Conservation (phyloP, 371 early-diverging fungal species). For the Rhizomucor miehei region DNA sequence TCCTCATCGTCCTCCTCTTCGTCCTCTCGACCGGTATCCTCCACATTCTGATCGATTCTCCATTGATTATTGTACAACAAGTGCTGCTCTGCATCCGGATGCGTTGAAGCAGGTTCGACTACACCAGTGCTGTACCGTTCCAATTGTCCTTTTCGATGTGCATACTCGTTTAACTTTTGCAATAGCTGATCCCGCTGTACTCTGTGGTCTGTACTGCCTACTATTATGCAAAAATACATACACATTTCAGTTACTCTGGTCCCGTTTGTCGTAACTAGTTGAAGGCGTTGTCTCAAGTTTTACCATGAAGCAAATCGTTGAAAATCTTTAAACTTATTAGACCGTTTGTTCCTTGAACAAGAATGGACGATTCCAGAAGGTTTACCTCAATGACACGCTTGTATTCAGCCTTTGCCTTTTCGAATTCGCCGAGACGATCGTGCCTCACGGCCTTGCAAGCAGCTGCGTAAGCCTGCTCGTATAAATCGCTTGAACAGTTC, state of each 20-base stretch:
- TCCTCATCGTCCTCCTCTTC: slow-evolving; percentile 15
- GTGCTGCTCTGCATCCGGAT: slow-evolving; percentile 26
- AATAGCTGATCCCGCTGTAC: slow-evolving; percentile 24
- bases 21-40: neutral
- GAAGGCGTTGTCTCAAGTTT: too few relatives aligned
- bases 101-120: slow-evolving; percentile 1
- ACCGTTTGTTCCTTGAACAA: too few relatives aligned
- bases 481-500: slow-evolving; percentile 15
- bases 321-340: neutral
- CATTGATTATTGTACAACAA: slow-evolving; percentile 12
- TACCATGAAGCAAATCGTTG: neutral
- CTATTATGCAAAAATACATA: neutral
- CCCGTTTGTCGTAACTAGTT: too few relatives aligned
- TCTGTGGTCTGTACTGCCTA: slow-evolving; percentile 2
- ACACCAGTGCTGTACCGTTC: slow-evolving; percentile 18
- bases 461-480: slow-evolving; percentile 42
- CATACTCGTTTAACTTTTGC: slow-evolving; percentile 38
- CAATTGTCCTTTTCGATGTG: slow-evolving; percentile 36
- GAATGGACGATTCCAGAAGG: too few relatives aligned
- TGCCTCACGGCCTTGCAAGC: slow-evolving; percentile 52
- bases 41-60: neutral
- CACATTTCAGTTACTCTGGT: neutral
- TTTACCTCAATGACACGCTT: slow-evolving; percentile 48
- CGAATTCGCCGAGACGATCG: slow-evolving; percentile 43
- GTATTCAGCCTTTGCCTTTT: slow-evolving; percentile 46